Evolutionary conservation across 805 yeast genomes (phyloP), one percentile per base, ranked within the genome.

Genomic region (Kodamaea sagamina): DNA sequence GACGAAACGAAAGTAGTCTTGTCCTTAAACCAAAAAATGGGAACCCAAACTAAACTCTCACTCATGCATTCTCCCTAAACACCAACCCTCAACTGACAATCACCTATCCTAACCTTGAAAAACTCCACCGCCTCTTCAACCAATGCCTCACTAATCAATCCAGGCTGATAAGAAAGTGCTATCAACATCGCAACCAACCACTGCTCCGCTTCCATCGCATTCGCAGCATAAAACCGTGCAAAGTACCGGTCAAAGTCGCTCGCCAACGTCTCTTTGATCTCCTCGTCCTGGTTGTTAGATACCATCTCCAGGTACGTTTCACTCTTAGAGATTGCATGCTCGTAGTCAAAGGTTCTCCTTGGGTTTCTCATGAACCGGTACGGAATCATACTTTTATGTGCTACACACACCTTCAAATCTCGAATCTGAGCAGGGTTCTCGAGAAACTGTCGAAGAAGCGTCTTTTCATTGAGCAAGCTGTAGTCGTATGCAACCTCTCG

Each of bases 161-260:
- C 22, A 4, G 45, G 44, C 19, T 36, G 24, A 6, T 27, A 16
- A 19, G 36, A 41, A 39, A 44, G 17, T 9, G 52, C 47, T 38
- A 39, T 26, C 31, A 49, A 29, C 6, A 47, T 29, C 13, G 43
- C 41, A 11, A 43, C 43, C 22, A 49, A 22, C 53, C 53, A 49
- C 16, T 41, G 40, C 22, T 47, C 50, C 8, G 49, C 53, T n/a
- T 46, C 46, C 4, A 41, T 22, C 7, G 47, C 35, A 13, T 27
- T 29, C 2, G 38, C 27, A 9, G 44, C 48, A 32, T 44, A 47
- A 37, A 46, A 49, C 32, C 48, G 42, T 8, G 47, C 50, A 32
- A 49, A 47, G 32, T 28, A 49, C 28, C 53, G 50, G 35, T 49
- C 50, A 43, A 49, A 49, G 37, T 40, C 27, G 19, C 42, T 40